Conservation (phyloP, 768 basidiomycete genomes). For the Auricularia sp. region DNA sequence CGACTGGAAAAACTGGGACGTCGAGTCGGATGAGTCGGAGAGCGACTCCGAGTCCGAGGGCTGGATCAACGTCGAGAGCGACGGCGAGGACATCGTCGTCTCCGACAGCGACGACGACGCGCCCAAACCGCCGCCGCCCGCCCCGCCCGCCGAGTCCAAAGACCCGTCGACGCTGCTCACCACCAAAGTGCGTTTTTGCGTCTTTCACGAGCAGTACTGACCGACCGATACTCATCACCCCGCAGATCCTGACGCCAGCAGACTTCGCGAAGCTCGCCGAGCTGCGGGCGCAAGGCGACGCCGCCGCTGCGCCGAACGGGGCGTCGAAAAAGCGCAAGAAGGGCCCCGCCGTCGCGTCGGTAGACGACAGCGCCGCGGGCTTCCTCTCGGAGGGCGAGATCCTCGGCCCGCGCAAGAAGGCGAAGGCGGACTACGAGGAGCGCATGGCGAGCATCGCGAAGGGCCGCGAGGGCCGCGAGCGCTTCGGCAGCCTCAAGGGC, state of each 20-base stretch:
- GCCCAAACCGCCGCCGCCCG: slow-evolving; percentile 3
- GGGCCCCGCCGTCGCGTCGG: slow-evolving; percentile 15
- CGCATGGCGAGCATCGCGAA: slow-evolving; percentile 85
- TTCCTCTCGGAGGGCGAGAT: slow-evolving; percentile 90
- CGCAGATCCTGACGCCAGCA: slow-evolving; percentile 89
- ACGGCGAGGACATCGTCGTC: slow-evolving; percentile 60
- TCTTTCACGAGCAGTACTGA: not conserved
- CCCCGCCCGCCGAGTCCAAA: slow-evolving; percentile 16
- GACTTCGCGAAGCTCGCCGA: slow-evolving; percentile 91
- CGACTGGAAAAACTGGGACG: slow-evolving; percentile 85
- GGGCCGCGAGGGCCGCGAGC: slow-evolving; percentile 90
- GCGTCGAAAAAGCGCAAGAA: slow-evolving; percentile 72
- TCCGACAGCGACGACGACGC: slow-evolving; percentile 79
- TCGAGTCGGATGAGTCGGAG: slow-evolving; percentile 57
- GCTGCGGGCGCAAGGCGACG: slow-evolving; percentile 68
- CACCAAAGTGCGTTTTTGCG: slow-evolving; percentile 52
- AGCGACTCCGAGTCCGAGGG: slow-evolving; percentile 49
- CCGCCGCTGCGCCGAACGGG: slow-evolving; percentile 57
- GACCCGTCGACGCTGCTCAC: slow-evolving; percentile 59
- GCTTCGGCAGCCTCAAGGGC: slow-evolving; percentile 83
- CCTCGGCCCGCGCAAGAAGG: slow-evolving; percentile 86
- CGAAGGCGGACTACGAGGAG: slow-evolving; percentile 87
- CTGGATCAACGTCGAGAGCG: slow-evolving; percentile 74
- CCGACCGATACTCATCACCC: not conserved
- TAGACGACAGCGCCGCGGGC: slow-evolving; percentile 35